Evolutionary conservation across 805 yeast genomes (phyloP).

Genomic region (Yarrowia yakushimensis): DNA sequence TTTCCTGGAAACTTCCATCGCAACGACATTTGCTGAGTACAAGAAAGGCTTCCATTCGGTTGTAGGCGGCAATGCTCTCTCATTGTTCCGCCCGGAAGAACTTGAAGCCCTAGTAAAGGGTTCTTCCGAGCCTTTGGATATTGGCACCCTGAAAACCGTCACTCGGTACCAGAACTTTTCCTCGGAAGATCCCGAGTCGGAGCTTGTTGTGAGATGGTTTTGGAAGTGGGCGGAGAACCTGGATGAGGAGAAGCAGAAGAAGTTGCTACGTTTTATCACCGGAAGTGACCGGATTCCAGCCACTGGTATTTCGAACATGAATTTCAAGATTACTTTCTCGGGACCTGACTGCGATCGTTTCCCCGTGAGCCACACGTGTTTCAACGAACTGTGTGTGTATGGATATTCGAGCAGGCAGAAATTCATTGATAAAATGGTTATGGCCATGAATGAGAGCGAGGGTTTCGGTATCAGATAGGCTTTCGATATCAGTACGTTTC

Average conservation of each 20-base stretch:
- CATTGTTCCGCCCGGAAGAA: conserved; percentile 77
- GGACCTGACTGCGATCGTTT: conserved; percentile 50
- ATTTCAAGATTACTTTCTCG: conserved; percentile 62
- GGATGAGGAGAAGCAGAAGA: conserved; percentile 50
- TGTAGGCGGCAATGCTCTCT: conserved; percentile 75
- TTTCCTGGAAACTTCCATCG: conserved; percentile 54
- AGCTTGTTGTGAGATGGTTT: conserved; percentile 64
- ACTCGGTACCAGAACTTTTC: conserved; percentile 56
- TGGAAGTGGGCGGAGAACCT: conserved; percentile 71
- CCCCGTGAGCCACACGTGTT: conserved; percentile 92
- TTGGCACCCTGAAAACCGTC: conserved; percentile 60
- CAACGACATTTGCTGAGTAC: conserved; percentile 55
- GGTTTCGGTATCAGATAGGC: conserved; percentile 70
- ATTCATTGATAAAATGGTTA: conserved; percentile 53
- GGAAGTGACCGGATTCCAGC: conserved; percentile 94
- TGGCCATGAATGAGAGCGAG: conserved; percentile 73
- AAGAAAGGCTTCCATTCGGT: conserved; percentile 69
- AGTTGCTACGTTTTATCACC: conserved; percentile 70
- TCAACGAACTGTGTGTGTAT: conserved; percentile 79
- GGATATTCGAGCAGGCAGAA: conserved; percentile 57
- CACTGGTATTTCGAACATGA: conserved; percentile 76
- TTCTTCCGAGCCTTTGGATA: conserved; percentile 64
- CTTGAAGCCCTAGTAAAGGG: conserved; percentile 78
- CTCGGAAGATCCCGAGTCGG: conserved; percentile 42
- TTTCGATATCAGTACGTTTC: too few species aligned